phyloP scores from a whole-genome alignment of 1,284 basidiomycete species.

The Irpex lacteus region DNA sequence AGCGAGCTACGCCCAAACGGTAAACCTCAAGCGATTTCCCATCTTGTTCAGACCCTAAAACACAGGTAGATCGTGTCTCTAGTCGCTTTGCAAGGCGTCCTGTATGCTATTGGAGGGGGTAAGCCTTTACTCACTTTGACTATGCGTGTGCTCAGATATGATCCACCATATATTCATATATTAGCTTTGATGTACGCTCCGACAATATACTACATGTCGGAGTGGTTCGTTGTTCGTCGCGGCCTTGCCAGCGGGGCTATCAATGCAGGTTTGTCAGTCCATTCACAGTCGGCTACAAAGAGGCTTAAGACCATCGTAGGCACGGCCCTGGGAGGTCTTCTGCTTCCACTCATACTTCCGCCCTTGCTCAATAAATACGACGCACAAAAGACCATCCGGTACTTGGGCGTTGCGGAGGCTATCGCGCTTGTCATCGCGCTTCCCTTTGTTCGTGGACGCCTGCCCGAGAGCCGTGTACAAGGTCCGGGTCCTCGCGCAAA shows the following conservation, averaged over 20 bases:
- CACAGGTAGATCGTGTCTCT: constrained; percentile 26
- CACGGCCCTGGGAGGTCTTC: constrained; percentile 22
- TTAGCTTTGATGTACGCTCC: constrained; percentile 35
- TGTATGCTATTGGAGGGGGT: constrained; percentile 39
- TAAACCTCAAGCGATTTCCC: constrained; percentile 9
- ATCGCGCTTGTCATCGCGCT: neutral
- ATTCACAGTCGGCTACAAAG: neutral
- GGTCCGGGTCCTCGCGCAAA: constrained; percentile 5
- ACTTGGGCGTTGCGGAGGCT: constrained; percentile 1
- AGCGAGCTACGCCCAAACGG: constrained; percentile 33
- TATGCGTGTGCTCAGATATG: neutral
- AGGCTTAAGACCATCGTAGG: constrained; percentile 15
- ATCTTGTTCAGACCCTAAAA: neutral
- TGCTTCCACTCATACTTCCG: constrained; percentile 12
- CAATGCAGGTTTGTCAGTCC: constrained; percentile 31
- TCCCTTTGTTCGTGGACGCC: constrained; percentile 16
- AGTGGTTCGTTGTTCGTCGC: constrained; percentile 40
- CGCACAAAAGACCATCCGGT: constrained; percentile 6
- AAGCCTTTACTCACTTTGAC: constrained; percentile 8
- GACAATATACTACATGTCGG: constrained; percentile 35
- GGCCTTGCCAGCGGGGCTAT: constrained; percentile 42
- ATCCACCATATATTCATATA: neutral
- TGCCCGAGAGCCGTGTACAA: constrained; percentile 21
- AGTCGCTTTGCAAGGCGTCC: constrained; percentile 35
- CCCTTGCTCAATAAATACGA: constrained; percentile 8